phyloP scores from a whole-genome alignment of 2,329 filamentous ascomycete species.

The Ilyonectria sp. region DNA sequence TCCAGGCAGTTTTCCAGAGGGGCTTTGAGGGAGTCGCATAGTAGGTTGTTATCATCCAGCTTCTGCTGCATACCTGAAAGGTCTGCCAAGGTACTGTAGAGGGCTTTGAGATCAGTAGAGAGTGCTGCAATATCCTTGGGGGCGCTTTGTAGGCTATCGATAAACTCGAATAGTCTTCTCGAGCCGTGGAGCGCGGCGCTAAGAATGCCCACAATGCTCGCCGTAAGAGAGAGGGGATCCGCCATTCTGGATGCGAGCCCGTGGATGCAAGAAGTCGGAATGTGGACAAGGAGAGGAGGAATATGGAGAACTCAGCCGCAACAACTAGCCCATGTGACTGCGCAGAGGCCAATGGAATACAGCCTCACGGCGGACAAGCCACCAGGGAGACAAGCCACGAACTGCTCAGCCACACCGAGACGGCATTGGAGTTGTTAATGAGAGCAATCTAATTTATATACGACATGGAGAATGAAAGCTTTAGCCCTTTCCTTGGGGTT shows the following conservation, averaged over 20 bases:
- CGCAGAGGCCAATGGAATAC: background rate
- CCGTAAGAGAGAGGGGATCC: background rate
- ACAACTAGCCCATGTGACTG: background rate
- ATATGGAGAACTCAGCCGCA: too few relatives aligned
- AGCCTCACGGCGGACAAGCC: background rate
- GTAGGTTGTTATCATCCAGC: background rate
- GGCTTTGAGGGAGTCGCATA: background rate
- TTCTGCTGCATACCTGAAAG: background rate
- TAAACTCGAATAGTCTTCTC: background rate
- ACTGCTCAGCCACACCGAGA: too few relatives aligned
- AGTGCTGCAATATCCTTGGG: constrained; percentile 1
- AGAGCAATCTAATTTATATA: too few relatives aligned
- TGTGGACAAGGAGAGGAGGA: too few relatives aligned
- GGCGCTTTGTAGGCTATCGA: background rate
- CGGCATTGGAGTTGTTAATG: too few relatives aligned
- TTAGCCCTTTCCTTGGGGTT: too few relatives aligned
- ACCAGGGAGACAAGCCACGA: background rate
- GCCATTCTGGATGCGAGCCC: background rate
- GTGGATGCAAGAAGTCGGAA: background rate
- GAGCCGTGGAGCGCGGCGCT: background rate
- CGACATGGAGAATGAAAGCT: too few relatives aligned
- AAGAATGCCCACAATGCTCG: background rate
- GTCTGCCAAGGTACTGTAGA: background rate
- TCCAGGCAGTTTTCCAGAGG: background rate
- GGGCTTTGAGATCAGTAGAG: background rate